Percentiles rank a stretch among this genome's conserved stretches.
These are phyloP conservation scores for Cymbidium sinense DNA, from an alignment of 106 monocot genomes.

Conservation along the genomic window DNA sequence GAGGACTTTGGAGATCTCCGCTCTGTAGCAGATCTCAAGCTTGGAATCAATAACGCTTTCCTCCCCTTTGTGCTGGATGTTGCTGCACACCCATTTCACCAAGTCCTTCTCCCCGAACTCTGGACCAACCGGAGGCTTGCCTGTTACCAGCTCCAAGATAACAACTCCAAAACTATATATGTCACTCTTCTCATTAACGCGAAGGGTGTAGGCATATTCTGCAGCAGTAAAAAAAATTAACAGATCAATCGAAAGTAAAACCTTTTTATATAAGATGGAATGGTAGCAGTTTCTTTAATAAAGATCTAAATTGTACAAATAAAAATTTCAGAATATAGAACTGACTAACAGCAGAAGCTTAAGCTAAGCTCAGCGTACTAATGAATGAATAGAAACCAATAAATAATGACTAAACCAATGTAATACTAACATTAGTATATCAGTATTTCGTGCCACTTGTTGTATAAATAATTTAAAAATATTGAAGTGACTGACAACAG, in stretches of 20 bases:
- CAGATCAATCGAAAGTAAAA: too few relatives aligned
- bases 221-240: not conserved
- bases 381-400: too few relatives aligned
- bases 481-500: not conserved
- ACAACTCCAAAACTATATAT: constrained; percentile 44
- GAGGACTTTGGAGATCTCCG: constrained; percentile 54
- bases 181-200: constrained; percentile 51
- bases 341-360: not conserved
- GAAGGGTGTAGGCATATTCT: constrained; percentile 49
- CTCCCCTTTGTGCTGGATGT: constrained; percentile 27
- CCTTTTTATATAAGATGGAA: too few relatives aligned
- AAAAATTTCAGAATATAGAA: not conserved
- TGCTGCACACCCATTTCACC: constrained; percentile 46
- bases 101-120: constrained; percentile 50
- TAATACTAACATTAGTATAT: too few relatives aligned
- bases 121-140: constrained; percentile 23
- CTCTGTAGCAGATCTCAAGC: constrained; percentile 22
- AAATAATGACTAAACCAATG: too few relatives aligned
- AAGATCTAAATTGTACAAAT: too few relatives aligned
- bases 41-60: constrained; percentile 29
- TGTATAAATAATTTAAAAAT: not conserved
- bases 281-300: too few relatives aligned
- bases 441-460: too few relatives aligned
- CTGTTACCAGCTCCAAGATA: constrained; percentile 31
- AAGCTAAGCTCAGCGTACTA: not conserved